Percentiles rank a stretch among this genome's conserved stretches.
Conservation (phyloP, 768 basidiomycete genomes). For the Mycena belliarum region DNA sequence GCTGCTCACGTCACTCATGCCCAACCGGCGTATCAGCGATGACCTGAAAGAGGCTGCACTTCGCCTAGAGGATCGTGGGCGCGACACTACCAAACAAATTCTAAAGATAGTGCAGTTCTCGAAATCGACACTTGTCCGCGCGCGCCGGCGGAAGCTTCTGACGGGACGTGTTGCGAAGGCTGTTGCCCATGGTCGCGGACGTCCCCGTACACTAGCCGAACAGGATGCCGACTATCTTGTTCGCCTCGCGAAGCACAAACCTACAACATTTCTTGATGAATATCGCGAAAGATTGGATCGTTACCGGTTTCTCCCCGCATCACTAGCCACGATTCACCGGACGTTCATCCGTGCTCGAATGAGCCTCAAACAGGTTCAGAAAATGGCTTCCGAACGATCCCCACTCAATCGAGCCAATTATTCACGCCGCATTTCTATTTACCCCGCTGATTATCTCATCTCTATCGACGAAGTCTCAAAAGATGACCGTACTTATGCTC, state of each 20-base stretch:
- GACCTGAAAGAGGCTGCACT: background rate
- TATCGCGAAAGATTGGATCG: background rate
- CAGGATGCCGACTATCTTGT: conserved; percentile 3
- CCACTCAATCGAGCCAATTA: conserved; percentile 22
- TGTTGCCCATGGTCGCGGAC: conserved; percentile 22
- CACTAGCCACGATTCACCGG: conserved; percentile 25
- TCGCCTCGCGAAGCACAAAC: background rate
- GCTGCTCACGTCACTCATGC: background rate
- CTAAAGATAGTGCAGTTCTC: background rate
- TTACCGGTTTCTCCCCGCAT: background rate
- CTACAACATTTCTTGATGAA: background rate
- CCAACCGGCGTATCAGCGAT: background rate
- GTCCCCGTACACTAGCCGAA: conserved; percentile 14
- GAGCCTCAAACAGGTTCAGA: conserved; percentile 25
- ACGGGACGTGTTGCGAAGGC: conserved; percentile 11
- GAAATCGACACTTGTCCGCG: background rate
- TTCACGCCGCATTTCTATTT: conserved; percentile 20
- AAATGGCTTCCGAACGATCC: conserved; percentile 25
- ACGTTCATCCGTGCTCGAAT: conserved; percentile 23
- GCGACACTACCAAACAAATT: background rate
- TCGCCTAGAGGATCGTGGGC: background rate
- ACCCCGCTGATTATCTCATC: conserved; percentile 20
- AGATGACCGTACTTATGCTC: background rate
- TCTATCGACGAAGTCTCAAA: background rate
- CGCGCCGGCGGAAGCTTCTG: background rate